Conservation (phyloP, 2,329 filamentous ascomycete genomes). For the Cadophora gregata region DNA sequence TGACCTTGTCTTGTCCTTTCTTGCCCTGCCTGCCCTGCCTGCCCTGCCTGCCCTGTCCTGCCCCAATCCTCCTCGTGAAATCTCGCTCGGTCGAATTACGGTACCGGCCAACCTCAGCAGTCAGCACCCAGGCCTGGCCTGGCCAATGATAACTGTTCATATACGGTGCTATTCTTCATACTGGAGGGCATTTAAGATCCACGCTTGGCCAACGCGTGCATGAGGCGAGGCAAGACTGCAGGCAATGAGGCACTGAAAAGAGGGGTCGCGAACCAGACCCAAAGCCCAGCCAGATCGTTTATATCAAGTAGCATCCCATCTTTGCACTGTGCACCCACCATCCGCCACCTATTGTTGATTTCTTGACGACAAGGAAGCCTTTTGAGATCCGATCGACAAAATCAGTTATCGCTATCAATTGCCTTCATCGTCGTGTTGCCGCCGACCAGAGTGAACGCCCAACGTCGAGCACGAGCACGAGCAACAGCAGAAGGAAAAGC, state of each 20-base stretch:
- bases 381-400: not conserved
- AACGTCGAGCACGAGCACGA: not conserved
- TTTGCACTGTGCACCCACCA: not conserved
- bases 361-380: not conserved
- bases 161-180: not conserved
- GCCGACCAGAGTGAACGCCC: not conserved
- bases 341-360: not conserved
- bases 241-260: not conserved
- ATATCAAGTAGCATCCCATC: constrained; percentile 5
- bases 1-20: too few relatives aligned
- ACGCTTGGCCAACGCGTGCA: not conserved
- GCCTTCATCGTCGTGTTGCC: not conserved
- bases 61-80: not conserved
- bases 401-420: not conserved
- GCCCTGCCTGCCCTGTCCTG: not conserved
- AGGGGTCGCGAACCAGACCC: not conserved
- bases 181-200: constrained; percentile 5
- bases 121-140: not conserved
- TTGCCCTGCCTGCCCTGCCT: not conserved
- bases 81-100: not conserved
- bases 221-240: not conserved
- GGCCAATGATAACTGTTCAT: not conserved
- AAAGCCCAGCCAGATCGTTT: not conserved
- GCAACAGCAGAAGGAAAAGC: too few relatives aligned
- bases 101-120: not conserved